Percentiles rank a stretch among this genome's conserved stretches.
Conservation (phyloP, 1,139 yeast genomes). For the Blastobotrys persicus region DNA sequence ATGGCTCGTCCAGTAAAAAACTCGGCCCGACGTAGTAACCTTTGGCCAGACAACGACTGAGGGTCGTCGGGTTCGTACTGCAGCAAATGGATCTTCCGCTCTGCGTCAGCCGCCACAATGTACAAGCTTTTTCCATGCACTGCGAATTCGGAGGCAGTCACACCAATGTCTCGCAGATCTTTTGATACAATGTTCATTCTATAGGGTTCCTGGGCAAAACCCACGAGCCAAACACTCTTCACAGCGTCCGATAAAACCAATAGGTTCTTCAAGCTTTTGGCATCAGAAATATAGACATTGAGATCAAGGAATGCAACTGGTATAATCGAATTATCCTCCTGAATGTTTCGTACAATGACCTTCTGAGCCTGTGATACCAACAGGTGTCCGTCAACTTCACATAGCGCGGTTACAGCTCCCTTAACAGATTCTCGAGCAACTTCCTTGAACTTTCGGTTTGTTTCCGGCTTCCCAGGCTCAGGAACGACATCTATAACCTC, state of each 20-base stretch:
- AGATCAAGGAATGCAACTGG: conserved; percentile 94
- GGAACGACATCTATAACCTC: conserved; percentile 86
- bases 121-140: conserved; percentile 67
- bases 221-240: conserved; percentile 78
- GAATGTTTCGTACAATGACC: conserved; percentile 70
- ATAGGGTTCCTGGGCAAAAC: conserved; percentile 91
- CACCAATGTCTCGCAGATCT: conserved; percentile 63
- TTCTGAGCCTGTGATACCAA: conserved; percentile 88
- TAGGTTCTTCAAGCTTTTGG: conserved; percentile 80
- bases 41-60: conserved; percentile 73
- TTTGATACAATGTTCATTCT: conserved; percentile 77
- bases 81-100: conserved; percentile 66
- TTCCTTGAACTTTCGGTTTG: conserved; percentile 73
- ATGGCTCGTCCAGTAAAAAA: conserved; percentile 66
- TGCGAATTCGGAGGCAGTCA: conserved; percentile 64
- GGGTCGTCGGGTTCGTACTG: conserved; percentile 95
- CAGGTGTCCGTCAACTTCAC: conserved; percentile 82
- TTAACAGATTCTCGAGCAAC: conserved; percentile 73
- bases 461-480: conserved; percentile 84
- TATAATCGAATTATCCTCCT: conserved; percentile 72
- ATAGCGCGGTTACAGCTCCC: conserved; percentile 80
- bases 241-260: conserved; percentile 75
- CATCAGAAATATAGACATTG: conserved; percentile 72
- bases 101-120: conserved; percentile 68
- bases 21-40: conserved; percentile 65